These are phyloP conservation scores for Willaertia magna DNA, from an alignment of 208 protist genomes.

Conservation along the genomic window DNA sequence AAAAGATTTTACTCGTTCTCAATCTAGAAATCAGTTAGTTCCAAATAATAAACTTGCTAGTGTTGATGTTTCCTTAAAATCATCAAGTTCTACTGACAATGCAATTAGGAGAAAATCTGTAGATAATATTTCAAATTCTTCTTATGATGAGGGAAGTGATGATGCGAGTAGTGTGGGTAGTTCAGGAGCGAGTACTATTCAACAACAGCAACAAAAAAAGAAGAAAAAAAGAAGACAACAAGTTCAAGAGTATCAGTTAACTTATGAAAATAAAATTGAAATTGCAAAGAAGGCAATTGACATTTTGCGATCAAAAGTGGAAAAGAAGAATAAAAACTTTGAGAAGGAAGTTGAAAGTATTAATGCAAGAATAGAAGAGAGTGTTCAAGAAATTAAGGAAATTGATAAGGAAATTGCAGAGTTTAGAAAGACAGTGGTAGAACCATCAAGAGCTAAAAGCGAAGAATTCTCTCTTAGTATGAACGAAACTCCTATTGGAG, in stretches of 20 bases:
- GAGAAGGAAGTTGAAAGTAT: not conserved
- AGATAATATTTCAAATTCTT: not conserved
- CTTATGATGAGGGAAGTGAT: not conserved
- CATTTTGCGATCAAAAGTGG: not conserved
- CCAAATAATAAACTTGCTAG: not conserved
- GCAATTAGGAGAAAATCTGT: not conserved
- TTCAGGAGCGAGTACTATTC: not conserved
- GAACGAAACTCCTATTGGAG: too few species aligned
- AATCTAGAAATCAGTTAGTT: not conserved
- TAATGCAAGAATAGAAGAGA: not conserved
- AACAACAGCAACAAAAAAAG: not conserved
- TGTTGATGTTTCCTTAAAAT: not conserved
- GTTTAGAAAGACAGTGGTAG: not conserved
- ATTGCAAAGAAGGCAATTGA: not conserved
- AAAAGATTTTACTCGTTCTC: too few species aligned
- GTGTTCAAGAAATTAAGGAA: constrained; percentile 1
- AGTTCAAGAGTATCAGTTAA: not conserved
- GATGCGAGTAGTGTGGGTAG: not conserved
- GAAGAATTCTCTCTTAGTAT: too few species aligned
- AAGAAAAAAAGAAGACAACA: not conserved
- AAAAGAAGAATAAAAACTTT: not conserved
- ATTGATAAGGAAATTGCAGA: not conserved
- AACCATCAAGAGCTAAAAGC: too few species aligned
- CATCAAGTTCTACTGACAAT: not conserved
- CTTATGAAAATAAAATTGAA: constrained; percentile 2